These are phyloP conservation scores for Ophiocordyceps camponoti-leonardi DNA, from an alignment of 2,329 filamentous ascomycete genomes.

Conservation along the genomic window DNA sequence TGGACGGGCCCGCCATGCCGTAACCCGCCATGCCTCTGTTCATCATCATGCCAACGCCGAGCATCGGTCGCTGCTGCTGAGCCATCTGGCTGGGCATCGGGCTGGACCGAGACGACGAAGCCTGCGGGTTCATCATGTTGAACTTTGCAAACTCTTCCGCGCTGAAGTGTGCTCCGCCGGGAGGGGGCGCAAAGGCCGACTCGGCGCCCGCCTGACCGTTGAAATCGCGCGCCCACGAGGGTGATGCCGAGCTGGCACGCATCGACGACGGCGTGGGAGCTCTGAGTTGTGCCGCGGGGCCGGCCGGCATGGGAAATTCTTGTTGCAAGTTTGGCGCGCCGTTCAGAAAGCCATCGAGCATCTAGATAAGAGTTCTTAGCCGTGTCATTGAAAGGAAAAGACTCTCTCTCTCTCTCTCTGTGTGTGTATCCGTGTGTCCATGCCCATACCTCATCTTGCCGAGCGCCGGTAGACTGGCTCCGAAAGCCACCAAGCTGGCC, in stretches of 20 bases:
- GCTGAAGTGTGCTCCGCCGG: constrained; percentile 42
- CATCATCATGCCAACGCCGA: constrained; percentile 33
- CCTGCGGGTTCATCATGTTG: constrained; percentile 51
- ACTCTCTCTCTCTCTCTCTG: background rate
- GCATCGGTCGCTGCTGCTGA: constrained; percentile 46
- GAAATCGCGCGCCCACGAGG: constrained; percentile 36
- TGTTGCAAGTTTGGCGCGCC: constrained; percentile 46
- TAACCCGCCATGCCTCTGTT: constrained; percentile 32
- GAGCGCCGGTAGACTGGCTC: constrained; percentile 48
- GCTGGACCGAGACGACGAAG: constrained; percentile 32
- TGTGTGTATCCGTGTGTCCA: too few species aligned
- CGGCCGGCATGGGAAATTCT: constrained; percentile 34
- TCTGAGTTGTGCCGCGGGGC: constrained; percentile 25
- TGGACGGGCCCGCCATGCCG: constrained; percentile 21
- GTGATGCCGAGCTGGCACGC: constrained; percentile 34
- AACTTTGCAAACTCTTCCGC: constrained; percentile 80
- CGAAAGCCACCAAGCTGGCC: constrained; percentile 63
- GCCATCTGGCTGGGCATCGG: constrained; percentile 34
- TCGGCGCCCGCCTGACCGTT: constrained; percentile 52
- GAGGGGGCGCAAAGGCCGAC: constrained; percentile 41
- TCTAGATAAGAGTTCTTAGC: constrained; percentile 30
- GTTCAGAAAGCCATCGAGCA: constrained; percentile 88
- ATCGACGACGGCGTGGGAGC: constrained; percentile 32
- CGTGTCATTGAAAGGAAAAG: background rate
- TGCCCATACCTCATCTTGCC: constrained; percentile 51